Evolutionary conservation across 2,329 filamentous ascomycete genomes (phyloP).

Genomic region (Phyllosticta ampelicida): DNA sequence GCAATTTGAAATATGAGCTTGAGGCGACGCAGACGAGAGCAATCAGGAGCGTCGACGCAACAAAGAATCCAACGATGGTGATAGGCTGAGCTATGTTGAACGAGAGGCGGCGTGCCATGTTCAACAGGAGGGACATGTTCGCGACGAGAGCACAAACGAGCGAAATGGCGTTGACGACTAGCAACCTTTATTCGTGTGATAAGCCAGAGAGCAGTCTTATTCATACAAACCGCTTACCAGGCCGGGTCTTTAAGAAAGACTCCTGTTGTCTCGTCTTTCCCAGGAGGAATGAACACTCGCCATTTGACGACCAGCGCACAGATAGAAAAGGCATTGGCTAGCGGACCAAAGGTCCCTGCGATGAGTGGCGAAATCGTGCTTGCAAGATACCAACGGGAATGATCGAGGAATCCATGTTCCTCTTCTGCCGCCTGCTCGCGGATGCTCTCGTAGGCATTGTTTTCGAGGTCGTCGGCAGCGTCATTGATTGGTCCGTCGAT

Average conservation of each 20-base stretch:
- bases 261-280: slow-evolving; percentile 34
- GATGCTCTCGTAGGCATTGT: slow-evolving; percentile 21
- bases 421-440: slow-evolving; percentile 28
- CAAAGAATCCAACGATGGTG: slow-evolving; percentile 49
- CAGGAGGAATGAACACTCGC: slow-evolving; percentile 41
- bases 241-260: slow-evolving; percentile 40
- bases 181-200: slow-evolving; percentile 29
- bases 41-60: slow-evolving; percentile 44
- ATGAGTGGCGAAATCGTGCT: slow-evolving; percentile 48
- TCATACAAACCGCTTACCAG: slow-evolving; percentile 30
- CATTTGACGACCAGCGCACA: slow-evolving; percentile 47
- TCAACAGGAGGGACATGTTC: slow-evolving; percentile 45
- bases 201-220: neutral
- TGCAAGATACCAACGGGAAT: slow-evolving; percentile 49
- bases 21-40: slow-evolving; percentile 40
- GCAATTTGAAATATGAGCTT: slow-evolving; percentile 33
- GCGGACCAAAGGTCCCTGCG: slow-evolving; percentile 45
- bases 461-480: slow-evolving; percentile 36
- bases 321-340: slow-evolving; percentile 45
- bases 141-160: slow-evolving; percentile 43
- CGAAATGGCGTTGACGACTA: slow-evolving; percentile 46
- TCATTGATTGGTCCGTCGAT: slow-evolving; percentile 40
- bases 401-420: slow-evolving; percentile 34
- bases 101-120: slow-evolving; percentile 46
- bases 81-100: slow-evolving; percentile 49